Base-by-base conservation (phyloP, 2,329 filamentous ascomycete species). In the Bipolaris zeicola region DNA sequence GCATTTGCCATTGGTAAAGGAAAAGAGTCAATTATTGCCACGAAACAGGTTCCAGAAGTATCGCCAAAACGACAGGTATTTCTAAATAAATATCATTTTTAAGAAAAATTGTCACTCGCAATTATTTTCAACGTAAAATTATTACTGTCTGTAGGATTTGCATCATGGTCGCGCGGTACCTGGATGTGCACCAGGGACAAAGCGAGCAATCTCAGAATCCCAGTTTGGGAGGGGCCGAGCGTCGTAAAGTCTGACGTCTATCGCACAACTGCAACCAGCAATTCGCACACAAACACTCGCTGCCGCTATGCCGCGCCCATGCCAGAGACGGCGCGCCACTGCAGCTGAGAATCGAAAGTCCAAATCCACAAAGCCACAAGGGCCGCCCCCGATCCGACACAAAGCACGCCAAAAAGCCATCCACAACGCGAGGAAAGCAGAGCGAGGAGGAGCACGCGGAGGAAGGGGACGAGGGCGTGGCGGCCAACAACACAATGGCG, bases 271-370 rank as follows among this genome's bases (percentile, higher is more conserved):
- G 48, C 18, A 45, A 38, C 48, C 24, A 31, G n/a, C 4, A 22
- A 14, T 38, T 26, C 50, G 45, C 50, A 39, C 13, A 28, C n/a
- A 11, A 44, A 36, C 45, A 26, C 7, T 16, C 33, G 43, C 37
- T 34, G 41, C 39, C 36, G 55, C 54, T 36, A 69, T 69, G 66
- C 62, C 65, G 55, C 66, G 66, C 58, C 66, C 65, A 26, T 68
- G 65, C 52, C 66, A 69, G 45, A 61, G 62, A 58, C 61, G 66
- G 57, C 66, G 66, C 52, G 62, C 64, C 24, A 67, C 60, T 50
- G 62, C 63, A 37, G 64, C 58, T 41, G 62, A 64, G 6, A 60
- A 69, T n/a, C 60, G 55, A 7, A 60, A 58, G 38, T 55, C 63
- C n/a, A 57, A 34, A 34, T 24, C 44, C 26, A 42, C 54, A 26